These are phyloP conservation scores for Lecanicillium sp. DNA, from an alignment of 2,329 filamentous ascomycete species.

Conservation along the genomic window DNA sequence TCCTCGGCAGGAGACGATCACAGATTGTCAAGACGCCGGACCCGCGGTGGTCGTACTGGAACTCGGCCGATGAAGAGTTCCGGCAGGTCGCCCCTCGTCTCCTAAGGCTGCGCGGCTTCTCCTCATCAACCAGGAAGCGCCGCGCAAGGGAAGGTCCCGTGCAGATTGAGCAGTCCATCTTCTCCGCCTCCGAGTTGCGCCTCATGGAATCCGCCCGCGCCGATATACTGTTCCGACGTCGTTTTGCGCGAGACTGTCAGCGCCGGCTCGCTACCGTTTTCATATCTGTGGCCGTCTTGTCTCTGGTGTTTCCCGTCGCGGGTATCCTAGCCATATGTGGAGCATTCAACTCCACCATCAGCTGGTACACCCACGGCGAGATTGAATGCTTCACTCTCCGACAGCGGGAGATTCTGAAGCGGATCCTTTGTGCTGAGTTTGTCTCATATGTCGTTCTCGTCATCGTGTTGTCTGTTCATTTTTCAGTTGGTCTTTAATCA, in stretches of 20 bases:
- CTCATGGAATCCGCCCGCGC: slow-evolving; percentile 27
- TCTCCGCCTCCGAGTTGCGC: slow-evolving; percentile 24
- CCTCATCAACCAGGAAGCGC: slow-evolving; percentile 19
- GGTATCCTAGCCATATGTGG: slow-evolving; percentile 39
- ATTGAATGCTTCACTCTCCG: slow-evolving; percentile 30
- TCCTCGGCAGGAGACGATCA: slow-evolving; percentile 4
- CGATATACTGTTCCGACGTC: slow-evolving; percentile 25
- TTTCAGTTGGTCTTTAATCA: slow-evolving; percentile 18
- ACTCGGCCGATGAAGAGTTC: slow-evolving; percentile 9
- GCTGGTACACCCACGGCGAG: slow-evolving; percentile 44
- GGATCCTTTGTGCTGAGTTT: slow-evolving; percentile 33
- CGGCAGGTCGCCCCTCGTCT: slow-evolving; percentile 16
- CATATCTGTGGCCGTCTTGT: slow-evolving; percentile 30
- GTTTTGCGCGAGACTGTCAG: slow-evolving; percentile 23
- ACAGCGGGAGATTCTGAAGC: slow-evolving; percentile 26
- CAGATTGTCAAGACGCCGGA: slow-evolving; percentile 8
- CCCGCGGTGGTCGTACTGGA: slow-evolving; percentile 4
- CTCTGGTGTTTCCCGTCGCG: slow-evolving; percentile 41
- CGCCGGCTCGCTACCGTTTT: slow-evolving; percentile 33
- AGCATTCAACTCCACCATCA: slow-evolving; percentile 38
- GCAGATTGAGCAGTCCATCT: slow-evolving; percentile 19
- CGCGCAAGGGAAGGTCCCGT: slow-evolving; percentile 6
- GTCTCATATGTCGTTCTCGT: slow-evolving; percentile 28
- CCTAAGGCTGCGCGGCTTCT: slow-evolving; percentile 21
- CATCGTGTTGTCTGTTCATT: slow-evolving; percentile 26